phyloP scores from a whole-genome alignment of 805 yeast genomes.

The Millerozyma acaciae region DNA sequence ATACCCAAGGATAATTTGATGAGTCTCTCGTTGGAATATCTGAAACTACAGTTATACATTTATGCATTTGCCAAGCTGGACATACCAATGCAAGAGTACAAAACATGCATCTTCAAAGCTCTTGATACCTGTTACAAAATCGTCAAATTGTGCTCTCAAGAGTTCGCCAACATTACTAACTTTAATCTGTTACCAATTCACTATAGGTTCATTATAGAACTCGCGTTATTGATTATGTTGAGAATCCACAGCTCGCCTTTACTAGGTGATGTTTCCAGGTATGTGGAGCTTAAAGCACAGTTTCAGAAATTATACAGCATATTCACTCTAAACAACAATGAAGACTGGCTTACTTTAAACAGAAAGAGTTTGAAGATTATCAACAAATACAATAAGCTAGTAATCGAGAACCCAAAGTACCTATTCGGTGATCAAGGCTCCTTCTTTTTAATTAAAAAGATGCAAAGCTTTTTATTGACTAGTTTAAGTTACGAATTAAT shows the following conservation, averaged over 20 bases:
- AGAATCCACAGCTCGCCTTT: constrained; percentile 31
- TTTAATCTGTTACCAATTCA: constrained; percentile 37
- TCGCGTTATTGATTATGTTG: constrained; percentile 27
- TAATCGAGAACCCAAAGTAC: constrained; percentile 8
- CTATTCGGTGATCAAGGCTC: constrained; percentile 10
- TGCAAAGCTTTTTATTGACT: constrained; percentile 32
- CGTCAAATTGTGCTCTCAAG: constrained; percentile 18
- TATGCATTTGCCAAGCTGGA: constrained; percentile 29
- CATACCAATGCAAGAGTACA: constrained; percentile 25
- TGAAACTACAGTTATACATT: constrained; percentile 35
- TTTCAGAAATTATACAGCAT: constrained; percentile 20
- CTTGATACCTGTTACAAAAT: constrained; percentile 25
- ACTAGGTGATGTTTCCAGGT: constrained; percentile 21
- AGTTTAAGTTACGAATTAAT: constrained; percentile 37
- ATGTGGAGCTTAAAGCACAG: constrained; percentile 18
- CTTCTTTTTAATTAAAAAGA: constrained; percentile 29
- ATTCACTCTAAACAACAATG: constrained; percentile 13
- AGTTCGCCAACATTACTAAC: constrained; percentile 17
- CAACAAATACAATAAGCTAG: constrained; percentile 19
- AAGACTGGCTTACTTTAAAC: constrained; percentile 21
- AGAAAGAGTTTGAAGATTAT: constrained; percentile 20
- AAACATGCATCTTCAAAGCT: constrained; percentile 22
- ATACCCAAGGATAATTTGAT: constrained; percentile 22
- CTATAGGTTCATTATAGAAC: constrained; percentile 35
- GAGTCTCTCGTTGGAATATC: constrained; percentile 30